These are phyloP conservation scores for Alternaria atra DNA, from an alignment of 2,329 filamentous ascomycete species.

Conservation along the genomic window DNA sequence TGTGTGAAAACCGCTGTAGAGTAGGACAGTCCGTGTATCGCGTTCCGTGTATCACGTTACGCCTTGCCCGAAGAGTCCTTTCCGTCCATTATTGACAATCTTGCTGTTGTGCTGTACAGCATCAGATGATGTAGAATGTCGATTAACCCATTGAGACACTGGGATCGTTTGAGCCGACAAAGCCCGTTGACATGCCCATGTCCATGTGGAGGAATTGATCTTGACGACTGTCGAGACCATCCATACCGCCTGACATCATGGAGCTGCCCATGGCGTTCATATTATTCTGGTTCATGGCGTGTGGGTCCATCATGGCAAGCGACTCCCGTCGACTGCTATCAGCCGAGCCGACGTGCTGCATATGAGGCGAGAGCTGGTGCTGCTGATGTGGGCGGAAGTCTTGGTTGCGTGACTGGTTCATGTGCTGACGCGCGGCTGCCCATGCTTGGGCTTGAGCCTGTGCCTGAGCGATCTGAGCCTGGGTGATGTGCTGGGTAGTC, in stretches of 20 bases:
- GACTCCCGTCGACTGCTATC: constrained; percentile 42
- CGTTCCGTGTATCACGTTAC: constrained; percentile 12
- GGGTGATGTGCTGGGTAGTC: constrained; percentile 38
- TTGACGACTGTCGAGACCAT: constrained; percentile 43
- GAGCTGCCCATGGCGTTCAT: constrained; percentile 20
- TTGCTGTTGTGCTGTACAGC: constrained; percentile 3
- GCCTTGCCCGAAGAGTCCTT: constrained; percentile 13
- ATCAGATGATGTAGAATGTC: not conserved
- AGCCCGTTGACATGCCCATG: constrained; percentile 41
- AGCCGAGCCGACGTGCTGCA: constrained; percentile 43
- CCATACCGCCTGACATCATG: constrained; percentile 44
- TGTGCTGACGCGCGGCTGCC: constrained; percentile 48
- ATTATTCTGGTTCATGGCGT: constrained; percentile 30
- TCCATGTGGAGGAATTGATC: constrained; percentile 47
- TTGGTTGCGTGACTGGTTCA: constrained; percentile 49
- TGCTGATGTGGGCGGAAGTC: constrained; percentile 43
- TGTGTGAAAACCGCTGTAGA: constrained; percentile 6
- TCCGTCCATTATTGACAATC: constrained; percentile 7
- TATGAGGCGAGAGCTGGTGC: constrained; percentile 37
- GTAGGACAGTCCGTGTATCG: constrained; percentile 8
- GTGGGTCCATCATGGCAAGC: constrained; percentile 43
- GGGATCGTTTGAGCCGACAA: constrained; percentile 39
- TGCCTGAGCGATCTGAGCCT: constrained; percentile 39
- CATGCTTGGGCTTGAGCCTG: constrained; percentile 41
- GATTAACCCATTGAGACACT: constrained; percentile 28